A percentile compares a stretch with the other conserved stretches of the same genome.
These are phyloP conservation scores for Zygnema cylindricum DNA, from an alignment of 139 green algal species.

Conservation along the genomic window DNA sequence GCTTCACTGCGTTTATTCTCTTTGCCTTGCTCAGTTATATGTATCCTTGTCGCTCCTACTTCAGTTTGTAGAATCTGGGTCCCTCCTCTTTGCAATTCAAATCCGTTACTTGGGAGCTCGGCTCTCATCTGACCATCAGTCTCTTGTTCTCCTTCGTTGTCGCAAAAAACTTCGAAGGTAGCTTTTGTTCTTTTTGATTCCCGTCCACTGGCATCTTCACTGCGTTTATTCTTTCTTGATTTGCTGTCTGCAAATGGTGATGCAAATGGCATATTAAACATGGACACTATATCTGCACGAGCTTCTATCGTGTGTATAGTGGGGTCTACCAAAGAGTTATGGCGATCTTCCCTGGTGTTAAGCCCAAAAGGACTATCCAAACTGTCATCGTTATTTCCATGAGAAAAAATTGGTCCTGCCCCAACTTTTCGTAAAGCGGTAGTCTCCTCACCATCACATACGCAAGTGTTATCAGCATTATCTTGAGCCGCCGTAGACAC, in stretches of 20 bases:
- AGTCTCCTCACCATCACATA: conserved; percentile 10
- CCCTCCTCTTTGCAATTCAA: not conserved
- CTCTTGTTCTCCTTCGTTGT: not conserved
- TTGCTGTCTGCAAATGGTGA: too few species aligned
- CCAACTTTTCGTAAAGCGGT: not conserved
- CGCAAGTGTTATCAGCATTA: too few species aligned
- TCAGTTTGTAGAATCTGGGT: not conserved
- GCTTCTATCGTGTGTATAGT: conserved; percentile 55
- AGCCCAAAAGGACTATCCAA: not conserved
- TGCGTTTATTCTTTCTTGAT: too few species aligned
- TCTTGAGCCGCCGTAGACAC: too few species aligned
- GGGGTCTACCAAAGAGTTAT: conserved; percentile 13
- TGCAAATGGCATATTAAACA: conserved; percentile 51
- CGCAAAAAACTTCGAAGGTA: not conserved
- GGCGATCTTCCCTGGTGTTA: not conserved
- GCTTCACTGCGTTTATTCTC: too few species aligned
- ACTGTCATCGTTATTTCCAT: not conserved
- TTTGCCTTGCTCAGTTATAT: not conserved
- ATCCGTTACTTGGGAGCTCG: not conserved
- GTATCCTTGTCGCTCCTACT: not conserved
- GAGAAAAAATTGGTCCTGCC: not conserved
- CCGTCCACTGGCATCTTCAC: too few species aligned
- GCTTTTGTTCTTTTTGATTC: too few species aligned
- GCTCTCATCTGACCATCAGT: not conserved
- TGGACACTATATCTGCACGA: conserved; percentile 49